Evolutionary conservation across 345 rosid species (phyloP).

Genomic region (Syzygium aqueum): DNA sequence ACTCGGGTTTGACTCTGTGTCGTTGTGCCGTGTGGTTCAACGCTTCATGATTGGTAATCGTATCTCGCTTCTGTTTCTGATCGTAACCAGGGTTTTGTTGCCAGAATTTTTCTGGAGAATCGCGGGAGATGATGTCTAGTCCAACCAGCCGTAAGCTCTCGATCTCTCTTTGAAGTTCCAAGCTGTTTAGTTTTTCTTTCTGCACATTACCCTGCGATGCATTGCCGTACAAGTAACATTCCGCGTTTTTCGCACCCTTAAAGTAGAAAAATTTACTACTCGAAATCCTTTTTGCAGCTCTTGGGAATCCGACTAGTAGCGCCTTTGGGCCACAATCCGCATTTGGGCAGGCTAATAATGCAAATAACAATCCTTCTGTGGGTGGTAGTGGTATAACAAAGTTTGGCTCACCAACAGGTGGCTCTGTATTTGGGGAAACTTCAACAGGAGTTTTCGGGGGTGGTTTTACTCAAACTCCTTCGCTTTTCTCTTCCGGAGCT

Average conservation of each 20-base stretch:
- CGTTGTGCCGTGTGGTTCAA: neutral
- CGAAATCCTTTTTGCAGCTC: constrained; percentile 32
- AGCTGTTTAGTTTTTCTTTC: neutral
- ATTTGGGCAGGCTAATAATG: constrained; percentile 39
- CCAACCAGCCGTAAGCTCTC: constrained; percentile 42
- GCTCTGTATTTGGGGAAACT: constrained; percentile 75
- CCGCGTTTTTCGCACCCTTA: neutral
- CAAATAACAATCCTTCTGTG: no score
- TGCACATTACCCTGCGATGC: neutral
- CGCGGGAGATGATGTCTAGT: constrained; percentile 39
- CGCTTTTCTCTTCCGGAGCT: constrained; percentile 52
- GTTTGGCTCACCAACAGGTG: constrained; percentile 67
- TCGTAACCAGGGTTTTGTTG: constrained; percentile 2
- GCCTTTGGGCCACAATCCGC: constrained; percentile 23
- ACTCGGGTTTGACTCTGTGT: neutral
- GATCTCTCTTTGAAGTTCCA: neutral
- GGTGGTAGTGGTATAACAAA: no score
- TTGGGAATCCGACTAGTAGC: constrained; percentile 47
- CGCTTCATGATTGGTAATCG: neutral
- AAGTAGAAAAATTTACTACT: neutral
- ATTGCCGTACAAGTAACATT: neutral
- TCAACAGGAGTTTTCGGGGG: constrained; percentile 62
- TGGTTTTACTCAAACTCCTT: constrained; percentile 16
- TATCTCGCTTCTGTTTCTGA: neutral
- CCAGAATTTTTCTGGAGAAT: neutral